phyloP scores from a whole-genome alignment of 78 protist species.

The Dictyostelium capitatum region DNA sequence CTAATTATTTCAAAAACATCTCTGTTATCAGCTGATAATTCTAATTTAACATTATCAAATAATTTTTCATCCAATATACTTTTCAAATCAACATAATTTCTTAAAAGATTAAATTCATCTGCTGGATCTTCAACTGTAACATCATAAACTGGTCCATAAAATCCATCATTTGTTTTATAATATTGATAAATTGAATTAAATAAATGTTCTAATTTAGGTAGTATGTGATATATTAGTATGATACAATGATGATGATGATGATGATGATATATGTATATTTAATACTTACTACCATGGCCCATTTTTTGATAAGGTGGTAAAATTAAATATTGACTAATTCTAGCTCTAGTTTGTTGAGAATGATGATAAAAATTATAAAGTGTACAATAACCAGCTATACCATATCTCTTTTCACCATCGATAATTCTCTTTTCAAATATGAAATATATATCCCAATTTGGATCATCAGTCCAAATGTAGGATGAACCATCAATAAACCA shows the following conservation, averaged over 20 bases:
- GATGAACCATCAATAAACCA: slow-evolving; percentile 75
- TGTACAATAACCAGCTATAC: slow-evolving; percentile 57
- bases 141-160: slow-evolving; percentile 78
- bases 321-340: slow-evolving; percentile 59
- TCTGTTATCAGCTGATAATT: slow-evolving; percentile 14
- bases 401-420: slow-evolving; percentile 60
- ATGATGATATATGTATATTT: not conserved
- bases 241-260: not conserved
- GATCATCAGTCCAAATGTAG: slow-evolving; percentile 26
- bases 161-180: slow-evolving; percentile 52
- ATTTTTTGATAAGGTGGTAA: slow-evolving; percentile 72
- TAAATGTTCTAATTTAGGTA: slow-evolving; percentile 22
- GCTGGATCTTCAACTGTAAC: slow-evolving; percentile 76
- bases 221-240: not conserved
- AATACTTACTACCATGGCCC: slow-evolving; percentile 78
- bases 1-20: slow-evolving; percentile 52
- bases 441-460: slow-evolving; percentile 71
- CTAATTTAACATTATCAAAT: slow-evolving; percentile 18
- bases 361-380: slow-evolving; percentile 77
- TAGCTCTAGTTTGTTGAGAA: slow-evolving; percentile 47
- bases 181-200: slow-evolving; percentile 62
- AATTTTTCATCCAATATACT: slow-evolving; percentile 33
- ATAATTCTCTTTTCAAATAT: slow-evolving; percentile 36
- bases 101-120: slow-evolving; percentile 37
- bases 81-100: slow-evolving; percentile 56